A percentile compares a stretch with the other conserved stretches of the same genome.
Evolutionary conservation across 1,139 yeast species (phyloP).

Genomic region (Blastobotrys buckinghamii): DNA sequence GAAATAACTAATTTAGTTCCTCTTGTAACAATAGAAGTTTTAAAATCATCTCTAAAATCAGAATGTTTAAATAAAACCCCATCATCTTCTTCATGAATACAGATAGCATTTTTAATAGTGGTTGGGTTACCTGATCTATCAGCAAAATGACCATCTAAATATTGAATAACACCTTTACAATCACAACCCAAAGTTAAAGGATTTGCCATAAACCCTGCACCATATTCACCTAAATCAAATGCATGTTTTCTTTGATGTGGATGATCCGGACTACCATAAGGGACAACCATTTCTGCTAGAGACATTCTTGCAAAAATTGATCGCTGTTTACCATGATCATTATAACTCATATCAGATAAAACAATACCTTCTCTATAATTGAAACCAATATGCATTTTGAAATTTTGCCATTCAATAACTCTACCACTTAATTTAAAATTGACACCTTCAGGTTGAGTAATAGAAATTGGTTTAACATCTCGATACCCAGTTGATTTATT

Average conservation of each 20-base stretch:
- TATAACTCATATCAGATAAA: conserved; percentile 62
- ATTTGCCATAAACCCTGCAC: conserved; percentile 81
- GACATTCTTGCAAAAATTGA: conserved; percentile 67
- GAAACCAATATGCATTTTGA: conserved; percentile 71
- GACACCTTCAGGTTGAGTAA: conserved; percentile 78
- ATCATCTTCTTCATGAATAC: conserved; percentile 82
- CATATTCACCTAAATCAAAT: conserved; percentile 80
- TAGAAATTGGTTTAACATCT: conserved; percentile 20
- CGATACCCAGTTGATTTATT: conserved; percentile 11
- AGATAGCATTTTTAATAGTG: conserved; percentile 68
- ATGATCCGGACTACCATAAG: conserved; percentile 72
- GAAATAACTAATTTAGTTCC: conserved; percentile 68
- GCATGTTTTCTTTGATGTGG: conserved; percentile 85
- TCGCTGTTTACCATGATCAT: conserved; percentile 41
- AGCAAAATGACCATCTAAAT: conserved; percentile 68
- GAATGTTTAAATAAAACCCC: conserved; percentile 76
- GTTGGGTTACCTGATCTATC: conserved; percentile 62
- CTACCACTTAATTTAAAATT: conserved; percentile 66
- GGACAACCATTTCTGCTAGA: conserved; percentile 77
- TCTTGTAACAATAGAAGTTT: conserved; percentile 56
- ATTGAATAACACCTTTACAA: conserved; percentile 79
- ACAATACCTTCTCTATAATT: conserved; percentile 84
- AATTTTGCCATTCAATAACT: conserved; percentile 71
- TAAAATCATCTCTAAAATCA: conserved; percentile 75
- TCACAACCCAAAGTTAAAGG: conserved; percentile 75